Conservation (phyloP, 192 early-diverging fungal species). For the Chytriomyces sp. region DNA sequence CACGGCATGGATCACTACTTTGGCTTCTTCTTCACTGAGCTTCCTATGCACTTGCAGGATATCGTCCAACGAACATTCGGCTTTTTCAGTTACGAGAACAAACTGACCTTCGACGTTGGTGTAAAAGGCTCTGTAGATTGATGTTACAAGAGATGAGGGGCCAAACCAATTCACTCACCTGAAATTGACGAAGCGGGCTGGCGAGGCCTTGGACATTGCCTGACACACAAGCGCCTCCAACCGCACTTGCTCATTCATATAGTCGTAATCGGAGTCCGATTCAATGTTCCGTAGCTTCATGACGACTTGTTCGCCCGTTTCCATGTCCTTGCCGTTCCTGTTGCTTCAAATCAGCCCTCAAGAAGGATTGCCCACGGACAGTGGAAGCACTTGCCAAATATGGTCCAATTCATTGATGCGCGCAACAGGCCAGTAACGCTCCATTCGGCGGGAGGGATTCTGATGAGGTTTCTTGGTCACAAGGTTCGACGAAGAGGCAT, state of each 20-base stretch:
- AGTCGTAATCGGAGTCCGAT: background rate
- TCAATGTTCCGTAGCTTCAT: slow-evolving; percentile 19
- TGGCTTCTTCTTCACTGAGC: slow-evolving; percentile 36
- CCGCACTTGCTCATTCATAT: background rate
- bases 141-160: background rate
- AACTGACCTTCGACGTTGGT: slow-evolving; percentile 9
- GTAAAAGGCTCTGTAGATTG: slow-evolving; percentile 4
- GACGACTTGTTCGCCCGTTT: slow-evolving; percentile 13
- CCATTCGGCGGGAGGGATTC: background rate
- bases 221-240: slow-evolving; percentile 8
- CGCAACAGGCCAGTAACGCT: background rate
- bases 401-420: slow-evolving; percentile 1
- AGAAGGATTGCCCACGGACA: background rate
- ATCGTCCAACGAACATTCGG: slow-evolving; percentile 9
- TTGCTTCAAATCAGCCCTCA: too few species aligned
- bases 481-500: background rate
- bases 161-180: background rate
- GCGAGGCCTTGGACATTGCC: background rate
- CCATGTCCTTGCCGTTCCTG: slow-evolving; percentile 10
- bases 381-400: background rate
- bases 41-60: slow-evolving; percentile 17
- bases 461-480: background rate
- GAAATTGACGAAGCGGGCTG: slow-evolving; percentile 18
- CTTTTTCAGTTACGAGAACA: slow-evolving; percentile 22
- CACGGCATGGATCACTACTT: slow-evolving; percentile 39